Conservation (phyloP, 2,329 filamentous ascomycete genomes). For the Gremmenia infestans region DNA sequence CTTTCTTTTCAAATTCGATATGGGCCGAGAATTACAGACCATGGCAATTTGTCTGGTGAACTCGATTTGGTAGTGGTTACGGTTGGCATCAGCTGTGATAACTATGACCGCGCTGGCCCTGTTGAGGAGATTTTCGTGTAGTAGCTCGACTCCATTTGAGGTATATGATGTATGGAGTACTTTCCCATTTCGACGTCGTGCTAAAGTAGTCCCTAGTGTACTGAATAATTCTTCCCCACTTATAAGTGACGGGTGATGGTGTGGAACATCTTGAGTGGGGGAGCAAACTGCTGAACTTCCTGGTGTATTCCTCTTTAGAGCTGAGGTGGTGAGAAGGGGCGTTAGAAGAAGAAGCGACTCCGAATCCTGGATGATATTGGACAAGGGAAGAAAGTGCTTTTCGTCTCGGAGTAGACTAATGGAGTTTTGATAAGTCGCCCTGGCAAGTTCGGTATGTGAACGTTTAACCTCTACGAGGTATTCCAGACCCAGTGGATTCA, state of each 20-base stretch:
- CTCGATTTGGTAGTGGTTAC: constrained; percentile 87
- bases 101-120: constrained; percentile 87
- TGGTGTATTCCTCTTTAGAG: constrained; percentile 55
- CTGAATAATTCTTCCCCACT: constrained; percentile 90
- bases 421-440: constrained; percentile 82
- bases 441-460: constrained; percentile 74
- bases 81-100: constrained; percentile 87
- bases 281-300: constrained; percentile 30
- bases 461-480: constrained; percentile 77
- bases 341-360: constrained; percentile 89
- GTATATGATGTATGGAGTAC: constrained; percentile 94
- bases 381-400: constrained; percentile 76
- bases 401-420: constrained; percentile 92
- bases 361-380: constrained; percentile 72
- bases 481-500: constrained; percentile 77
- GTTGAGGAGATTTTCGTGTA: constrained; percentile 90
- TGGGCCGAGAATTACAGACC: constrained; percentile 71
- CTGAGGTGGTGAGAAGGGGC: constrained; percentile 79
- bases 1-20: constrained; percentile 70
- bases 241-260: constrained; percentile 63
- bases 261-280: constrained; percentile 48
- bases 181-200: constrained; percentile 77
- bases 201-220: constrained; percentile 82
- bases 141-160: constrained; percentile 83
- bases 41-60: constrained; percentile 96